Percentiles rank a stretch among this genome's conserved stretches.
These are phyloP conservation scores for Cadophora sp. DNA, from an alignment of 2,329 filamentous ascomycete genomes.

Conservation along the genomic window DNA sequence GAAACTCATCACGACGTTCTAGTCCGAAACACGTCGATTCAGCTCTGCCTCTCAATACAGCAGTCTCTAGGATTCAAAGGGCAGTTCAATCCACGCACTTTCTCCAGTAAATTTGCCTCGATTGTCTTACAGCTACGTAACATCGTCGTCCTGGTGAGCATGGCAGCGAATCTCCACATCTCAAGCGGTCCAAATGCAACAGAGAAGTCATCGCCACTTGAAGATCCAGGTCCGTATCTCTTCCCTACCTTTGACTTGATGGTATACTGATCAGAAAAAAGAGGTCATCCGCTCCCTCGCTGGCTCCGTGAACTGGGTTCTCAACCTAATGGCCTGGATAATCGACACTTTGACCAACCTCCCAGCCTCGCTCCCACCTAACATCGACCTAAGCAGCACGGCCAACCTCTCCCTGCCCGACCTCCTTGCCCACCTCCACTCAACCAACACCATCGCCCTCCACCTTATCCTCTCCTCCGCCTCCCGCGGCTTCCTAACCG, in stretches of 20 bases:
- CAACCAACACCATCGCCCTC: constrained; percentile 62
- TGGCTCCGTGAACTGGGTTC: constrained; percentile 79
- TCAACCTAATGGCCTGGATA: constrained; percentile 72
- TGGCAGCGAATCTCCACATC: constrained; percentile 60
- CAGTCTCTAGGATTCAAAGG: constrained; percentile 78
- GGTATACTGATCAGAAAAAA: constrained; percentile 38
- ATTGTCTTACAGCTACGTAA: constrained; percentile 77
- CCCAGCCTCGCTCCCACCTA: constrained; percentile 53
- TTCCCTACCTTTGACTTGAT: not conserved
- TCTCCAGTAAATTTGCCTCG: constrained; percentile 78
- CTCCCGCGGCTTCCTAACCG: constrained; percentile 74
- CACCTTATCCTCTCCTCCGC: constrained; percentile 76
- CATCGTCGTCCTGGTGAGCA: constrained; percentile 68
- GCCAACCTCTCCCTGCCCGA: constrained; percentile 54
- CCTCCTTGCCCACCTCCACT: constrained; percentile 58
- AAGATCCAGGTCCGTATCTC: constrained; percentile 63
- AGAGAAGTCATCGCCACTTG: constrained; percentile 63
- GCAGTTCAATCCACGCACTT: constrained; percentile 64
- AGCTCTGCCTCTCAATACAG: constrained; percentile 79
- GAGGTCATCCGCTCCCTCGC: constrained; percentile 76
- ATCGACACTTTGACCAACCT: constrained; percentile 64
- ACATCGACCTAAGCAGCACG: constrained; percentile 53
- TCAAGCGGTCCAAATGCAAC: constrained; percentile 56
- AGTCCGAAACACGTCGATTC: constrained; percentile 74
- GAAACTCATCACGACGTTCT: constrained; percentile 76